Percentiles rank a stretch among this genome's conserved stretches.
phyloP scores from a whole-genome alignment of 2,329 filamentous ascomycete species.

The Cercospora nicotianae region DNA sequence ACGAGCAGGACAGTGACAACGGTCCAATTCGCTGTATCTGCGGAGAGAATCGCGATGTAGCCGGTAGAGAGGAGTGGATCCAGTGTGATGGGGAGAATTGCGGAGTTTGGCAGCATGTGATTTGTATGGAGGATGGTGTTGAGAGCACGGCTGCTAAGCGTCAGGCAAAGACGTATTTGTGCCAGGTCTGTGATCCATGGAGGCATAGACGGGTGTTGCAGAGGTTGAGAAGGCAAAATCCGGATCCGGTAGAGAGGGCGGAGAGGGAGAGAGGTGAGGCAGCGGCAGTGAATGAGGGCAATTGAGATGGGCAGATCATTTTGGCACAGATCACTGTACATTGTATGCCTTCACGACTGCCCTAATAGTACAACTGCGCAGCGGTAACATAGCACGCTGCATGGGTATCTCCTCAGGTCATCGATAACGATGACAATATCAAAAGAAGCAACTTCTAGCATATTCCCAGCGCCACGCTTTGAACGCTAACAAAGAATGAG shows the following conservation, averaged over 20 bases:
- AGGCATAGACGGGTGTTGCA: conserved; percentile 22
- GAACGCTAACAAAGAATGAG: conserved; percentile 17
- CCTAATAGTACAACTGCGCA: not conserved
- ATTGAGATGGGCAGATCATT: not conserved
- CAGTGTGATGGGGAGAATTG: conserved; percentile 29
- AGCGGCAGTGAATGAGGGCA: not conserved
- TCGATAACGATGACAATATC: not conserved
- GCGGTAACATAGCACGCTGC: not conserved
- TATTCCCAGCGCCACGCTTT: conserved; percentile 17
- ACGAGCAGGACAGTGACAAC: conserved; percentile 4
- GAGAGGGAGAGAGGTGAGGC: not conserved
- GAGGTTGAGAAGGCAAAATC: conserved; percentile 16
- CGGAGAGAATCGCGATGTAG: conserved; percentile 25
- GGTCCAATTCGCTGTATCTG: conserved; percentile 34
- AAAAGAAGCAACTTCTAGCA: not conserved
- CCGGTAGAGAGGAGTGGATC: conserved; percentile 24
- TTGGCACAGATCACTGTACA: not conserved
- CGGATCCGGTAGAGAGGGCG: not conserved
- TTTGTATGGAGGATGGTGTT: conserved; percentile 28
- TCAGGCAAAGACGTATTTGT: conserved; percentile 23
- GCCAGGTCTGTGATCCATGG: conserved; percentile 33
- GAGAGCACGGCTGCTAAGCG: conserved; percentile 10
- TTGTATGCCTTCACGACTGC: not conserved
- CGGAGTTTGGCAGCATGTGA: conserved; percentile 35
- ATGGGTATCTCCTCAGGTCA: not conserved